phyloP scores from a whole-genome alignment of 1,284 basidiomycete species.

The Dichomitus squalens region DNA sequence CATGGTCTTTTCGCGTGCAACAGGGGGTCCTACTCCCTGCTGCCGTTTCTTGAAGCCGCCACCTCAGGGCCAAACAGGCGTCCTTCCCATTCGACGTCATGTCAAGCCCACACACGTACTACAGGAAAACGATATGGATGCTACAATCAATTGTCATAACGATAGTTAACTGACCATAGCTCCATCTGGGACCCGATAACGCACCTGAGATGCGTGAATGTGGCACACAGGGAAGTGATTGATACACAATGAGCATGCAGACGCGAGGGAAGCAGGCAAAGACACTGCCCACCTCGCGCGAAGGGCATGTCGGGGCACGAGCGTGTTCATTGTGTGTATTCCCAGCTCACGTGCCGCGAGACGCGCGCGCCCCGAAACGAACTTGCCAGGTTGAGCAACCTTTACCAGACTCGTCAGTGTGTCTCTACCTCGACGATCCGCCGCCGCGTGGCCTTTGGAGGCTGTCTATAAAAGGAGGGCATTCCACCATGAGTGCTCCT shows the following conservation, averaged over 20 bases:
- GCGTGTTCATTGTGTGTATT: constrained; percentile 13
- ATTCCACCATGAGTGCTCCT: not conserved
- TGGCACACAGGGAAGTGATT: no score
- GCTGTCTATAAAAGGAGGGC: not conserved
- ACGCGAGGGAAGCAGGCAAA: not conserved
- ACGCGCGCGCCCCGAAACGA: constrained; percentile 19
- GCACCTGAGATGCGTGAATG: no score
- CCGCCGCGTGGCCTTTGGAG: not conserved
- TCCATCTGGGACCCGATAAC: not conserved
- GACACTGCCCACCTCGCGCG: no score
- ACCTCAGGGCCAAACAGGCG: no score
- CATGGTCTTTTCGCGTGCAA: not conserved
- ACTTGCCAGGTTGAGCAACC: not conserved
- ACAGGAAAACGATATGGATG: not conserved
- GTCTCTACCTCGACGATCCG: not conserved
- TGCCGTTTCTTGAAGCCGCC: no score
- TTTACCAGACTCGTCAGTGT: not conserved
- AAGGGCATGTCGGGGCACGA: constrained; percentile 3
- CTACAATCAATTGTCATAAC: constrained; percentile 12
- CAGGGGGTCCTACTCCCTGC: not conserved
- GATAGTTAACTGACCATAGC: not conserved
- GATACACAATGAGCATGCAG: no score
- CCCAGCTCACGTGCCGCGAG: constrained; percentile 22
- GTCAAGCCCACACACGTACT: not conserved
- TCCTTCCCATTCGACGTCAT: no score